Base-by-base conservation (phyloP, 768 basidiomycete species). In the Phlebiopsis flavidoalba region DNA sequence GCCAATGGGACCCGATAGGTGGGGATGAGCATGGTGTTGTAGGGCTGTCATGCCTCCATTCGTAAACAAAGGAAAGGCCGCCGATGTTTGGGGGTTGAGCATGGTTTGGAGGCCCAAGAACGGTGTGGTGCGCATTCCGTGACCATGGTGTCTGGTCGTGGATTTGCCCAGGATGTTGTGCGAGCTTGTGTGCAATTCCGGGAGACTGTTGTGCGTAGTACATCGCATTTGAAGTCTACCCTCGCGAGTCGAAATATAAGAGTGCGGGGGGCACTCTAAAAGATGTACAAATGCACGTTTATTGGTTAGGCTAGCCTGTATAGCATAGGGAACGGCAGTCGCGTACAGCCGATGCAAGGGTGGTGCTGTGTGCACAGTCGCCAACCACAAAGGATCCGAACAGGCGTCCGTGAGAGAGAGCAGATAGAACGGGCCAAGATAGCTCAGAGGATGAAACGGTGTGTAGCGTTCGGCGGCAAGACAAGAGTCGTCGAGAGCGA, bases 201-300 rank as follows among this genome's bases (percentile, higher is more conserved):
- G 90, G 89, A 65, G 90, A 91, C 74, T 89, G 89, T 71, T 90
- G 89, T 69, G 89, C 80, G 75, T 89, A 92, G 78, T 89, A 92
- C 89, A 92, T 92, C 63, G 79, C 80, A 80, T 80, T 73, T 64
- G 65, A 67, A 64, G 64, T 52, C 15, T 26, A 49, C 19, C 11
- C 48, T 43, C 40, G 17, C 11, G 12, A 43, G 17, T 3, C 11
- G 40, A 17, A 10, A 43, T 43, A 12, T 17, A 8, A 17, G 17
- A 43, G 11, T 1, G 35, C 11, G 35, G 35, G 52, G n/a, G 15
- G 52, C 33, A 53, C 50, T 2, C 52, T 53, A 19, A 17, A 8
- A 21, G n/a, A n/a, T 36, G 10, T 43, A 43, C 17, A 17, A 43
- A 43, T 12, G 36, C 5, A 36, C 14, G 52, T 53, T 36, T 53